These are phyloP conservation scores for Neonectria sp. DNA, from an alignment of 2,329 filamentous ascomycete genomes.

Conservation along the genomic window DNA sequence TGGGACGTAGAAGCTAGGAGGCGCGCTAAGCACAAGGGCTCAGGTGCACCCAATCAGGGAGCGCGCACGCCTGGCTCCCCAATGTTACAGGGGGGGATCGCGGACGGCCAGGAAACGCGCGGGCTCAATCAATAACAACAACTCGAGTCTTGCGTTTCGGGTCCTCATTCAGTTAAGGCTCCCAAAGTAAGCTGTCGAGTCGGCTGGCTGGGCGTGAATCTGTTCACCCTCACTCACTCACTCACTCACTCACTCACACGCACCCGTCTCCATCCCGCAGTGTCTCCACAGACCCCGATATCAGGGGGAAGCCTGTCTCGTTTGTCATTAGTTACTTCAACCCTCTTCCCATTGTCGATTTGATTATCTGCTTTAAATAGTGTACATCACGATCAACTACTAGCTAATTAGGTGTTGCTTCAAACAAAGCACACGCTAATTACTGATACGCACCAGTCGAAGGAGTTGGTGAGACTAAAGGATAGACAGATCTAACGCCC, in stretches of 20 bases:
- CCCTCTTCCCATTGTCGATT: background rate
- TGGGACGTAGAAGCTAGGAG: constrained; percentile 32
- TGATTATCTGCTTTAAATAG: background rate
- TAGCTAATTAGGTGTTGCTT: background rate
- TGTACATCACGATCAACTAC: no score
- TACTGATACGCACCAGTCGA: background rate
- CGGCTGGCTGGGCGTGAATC: constrained; percentile 6
- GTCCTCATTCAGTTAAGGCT: background rate
- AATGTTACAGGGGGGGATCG: constrained; percentile 42
- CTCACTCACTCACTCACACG: background rate
- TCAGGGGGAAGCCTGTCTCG: background rate
- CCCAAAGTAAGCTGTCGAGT: constrained; percentile 21
- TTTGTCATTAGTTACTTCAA: background rate
- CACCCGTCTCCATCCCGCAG: background rate
- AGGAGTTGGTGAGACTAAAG: background rate
- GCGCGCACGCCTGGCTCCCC: constrained; percentile 26
- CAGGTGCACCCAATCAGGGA: constrained; percentile 41
- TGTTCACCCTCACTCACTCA: background rate
- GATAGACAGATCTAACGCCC: background rate
- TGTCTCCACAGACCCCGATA: background rate
- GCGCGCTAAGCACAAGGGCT: constrained; percentile 42
- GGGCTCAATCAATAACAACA: constrained; percentile 48
- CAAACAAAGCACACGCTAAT: background rate
- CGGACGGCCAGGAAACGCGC: constrained; percentile 50
- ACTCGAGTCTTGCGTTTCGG: constrained; percentile 19